Base-by-base conservation (phyloP, 495 filamentous ascomycete species). In the Neurospora sp. region DNA sequence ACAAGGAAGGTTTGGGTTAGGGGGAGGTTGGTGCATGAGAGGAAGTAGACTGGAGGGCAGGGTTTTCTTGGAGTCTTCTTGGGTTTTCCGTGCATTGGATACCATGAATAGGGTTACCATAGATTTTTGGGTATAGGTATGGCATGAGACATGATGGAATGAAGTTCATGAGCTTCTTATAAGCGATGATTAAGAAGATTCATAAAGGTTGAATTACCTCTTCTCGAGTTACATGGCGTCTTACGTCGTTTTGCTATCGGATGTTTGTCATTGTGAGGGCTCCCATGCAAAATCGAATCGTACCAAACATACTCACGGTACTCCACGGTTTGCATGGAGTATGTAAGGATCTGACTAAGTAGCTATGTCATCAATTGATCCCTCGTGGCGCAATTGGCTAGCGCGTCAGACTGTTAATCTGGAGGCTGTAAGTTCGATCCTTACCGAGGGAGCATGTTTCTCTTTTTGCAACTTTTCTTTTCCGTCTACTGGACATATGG, bases 1-100 rank as follows among this genome's bases (percentile, higher is more conserved):
- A 92, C 92, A 2, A 83, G 81, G 76, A 87, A 82, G 71, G 94
- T 97, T 0, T 97, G 92, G 93, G 93, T 97, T 34, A 86, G 83
- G 76, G 94, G 94, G 48, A 80, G 88, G 77, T 79, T 93, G 82
- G 94, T 97, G 69, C 92, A 96, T 84, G 79, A 86, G 78, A 79
- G 85, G 75, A 78, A 71, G 70, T 76, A 71, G 28, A 62, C 28
- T 17, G 54, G 24, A 17, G 24, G 3, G 13, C 2, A 1, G 54
- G 13, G 13, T 34, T 62, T 59, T 59, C 2, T 34, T 17, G 13
- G 6, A 15, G 54, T 62, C 24, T 62, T 31, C 13, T 28, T 59
- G 21, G 7, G 2, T 62, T 59, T 62, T 31, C 13, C 54, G 15
- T 62, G 13, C 28, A 19, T 62, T 62, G 28, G 54, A 62, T 34